A percentile compares a stretch with the other conserved stretches of the same genome.
Conservation (phyloP, 2,329 filamentous ascomycete species). For the Bipolaris cookei region DNA sequence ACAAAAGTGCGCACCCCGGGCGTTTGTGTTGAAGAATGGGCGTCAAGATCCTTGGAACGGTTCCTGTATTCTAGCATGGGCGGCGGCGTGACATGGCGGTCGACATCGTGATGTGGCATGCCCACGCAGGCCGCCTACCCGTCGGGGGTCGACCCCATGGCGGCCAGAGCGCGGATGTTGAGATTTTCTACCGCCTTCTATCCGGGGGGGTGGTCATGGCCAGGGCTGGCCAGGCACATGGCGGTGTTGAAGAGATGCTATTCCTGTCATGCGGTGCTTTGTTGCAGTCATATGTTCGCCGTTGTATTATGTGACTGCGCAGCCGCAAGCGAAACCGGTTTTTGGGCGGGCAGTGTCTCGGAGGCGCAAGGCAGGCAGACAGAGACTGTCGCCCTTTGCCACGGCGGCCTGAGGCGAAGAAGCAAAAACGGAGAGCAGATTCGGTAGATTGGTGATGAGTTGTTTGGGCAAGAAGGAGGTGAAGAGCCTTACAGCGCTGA, state of each 20-base stretch:
- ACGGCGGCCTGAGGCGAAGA: slow-evolving; percentile 14
- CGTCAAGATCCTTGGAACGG: not conserved
- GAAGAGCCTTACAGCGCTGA: slow-evolving; percentile 23
- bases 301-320: slow-evolving; percentile 4
- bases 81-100: slow-evolving; percentile 16
- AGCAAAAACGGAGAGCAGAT: slow-evolving; percentile 12
- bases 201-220: slow-evolving; percentile 9
- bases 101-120: slow-evolving; percentile 18
- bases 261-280: slow-evolving; percentile 8
- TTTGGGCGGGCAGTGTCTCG: not conserved
- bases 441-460: slow-evolving; percentile 4
- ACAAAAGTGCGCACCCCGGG: slow-evolving; percentile 1
- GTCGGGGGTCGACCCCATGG: slow-evolving; percentile 14
- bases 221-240: slow-evolving; percentile 8
- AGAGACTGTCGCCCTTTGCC: not conserved
- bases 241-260: slow-evolving; percentile 1
- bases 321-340: slow-evolving; percentile 6
- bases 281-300: slow-evolving; percentile 9
- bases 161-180: slow-evolving; percentile 17
- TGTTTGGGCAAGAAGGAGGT: slow-evolving; percentile 21
- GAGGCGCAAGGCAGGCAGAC: not conserved
- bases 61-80: not conserved
- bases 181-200: slow-evolving; percentile 17
- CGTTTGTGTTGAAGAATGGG: not conserved
- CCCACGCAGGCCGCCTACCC: slow-evolving; percentile 13